Base-by-base conservation (phyloP, 2,329 filamentous ascomycete genomes). In the Claviceps spartinae region DNA sequence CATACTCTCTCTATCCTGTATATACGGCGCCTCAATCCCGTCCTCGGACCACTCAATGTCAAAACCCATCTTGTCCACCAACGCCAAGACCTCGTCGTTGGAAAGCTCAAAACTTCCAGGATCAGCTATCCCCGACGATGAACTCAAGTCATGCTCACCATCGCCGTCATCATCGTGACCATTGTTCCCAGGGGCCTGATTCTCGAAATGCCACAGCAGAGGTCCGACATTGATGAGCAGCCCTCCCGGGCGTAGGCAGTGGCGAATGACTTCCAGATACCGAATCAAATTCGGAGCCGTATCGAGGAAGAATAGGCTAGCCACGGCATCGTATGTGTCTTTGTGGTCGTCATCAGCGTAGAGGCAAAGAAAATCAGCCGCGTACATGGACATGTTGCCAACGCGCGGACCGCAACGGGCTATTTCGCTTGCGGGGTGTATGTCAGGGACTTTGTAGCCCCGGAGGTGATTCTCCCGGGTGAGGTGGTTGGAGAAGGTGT, bases 281-380 rank as follows among this genome's bases (percentile, higher is more conserved):
- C 85, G 80, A 51, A 97, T 85, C 36, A 96, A 66, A 64, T 98
- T 97, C 1, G 91, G 90, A 2, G 93, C 93, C 1, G 93, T 98
- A 65, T 98, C 94, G 53, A 98, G 84, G 71, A 98, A 98, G 71
- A 97, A 98, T 11, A 95, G 86, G 2, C 86, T 88, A 0, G 87
- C 82, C 2, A 97, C 88, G 1, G 85, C 89, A 61, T 96, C 83
- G 65, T 89, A 97, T 0, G 67, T 61, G 0, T 75, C 75, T 8
- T 69, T 67, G 59, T 86, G 79, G 0, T 78, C 76, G 1, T 77
- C 72, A 53, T 83, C 75, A 26, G 75, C 77, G 65, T 98, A 98
- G 1, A 90, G 68, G n/a, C 88, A 84, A 52, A 94, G 78, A 62
- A 98, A 98, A 65, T 98, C 93, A 3, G 88, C 89, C 0, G 90